Conservation (phyloP, 129 eudicot genomes). For the Flaveria sonorensis region DNA sequence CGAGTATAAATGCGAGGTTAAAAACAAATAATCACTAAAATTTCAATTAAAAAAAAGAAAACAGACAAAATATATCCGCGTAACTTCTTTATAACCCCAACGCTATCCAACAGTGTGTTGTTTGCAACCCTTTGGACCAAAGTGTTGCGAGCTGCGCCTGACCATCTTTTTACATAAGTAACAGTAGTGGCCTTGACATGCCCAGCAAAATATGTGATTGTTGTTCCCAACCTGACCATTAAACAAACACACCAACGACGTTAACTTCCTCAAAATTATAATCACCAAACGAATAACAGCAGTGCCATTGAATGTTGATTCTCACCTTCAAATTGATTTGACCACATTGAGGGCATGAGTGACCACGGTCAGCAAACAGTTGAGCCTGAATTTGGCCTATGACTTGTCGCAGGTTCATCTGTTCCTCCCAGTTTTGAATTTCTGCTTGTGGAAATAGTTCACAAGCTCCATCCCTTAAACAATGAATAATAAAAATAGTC, state of each 20-base stretch:
- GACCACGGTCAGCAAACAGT: slow-evolving; percentile 44
- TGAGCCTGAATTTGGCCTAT: slow-evolving; percentile 52
- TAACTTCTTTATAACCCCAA: background rate
- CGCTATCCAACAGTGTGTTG: slow-evolving; percentile 66
- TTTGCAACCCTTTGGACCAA: slow-evolving; percentile 86
- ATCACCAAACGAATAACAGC: background rate
- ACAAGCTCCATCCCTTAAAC: slow-evolving; percentile 60
- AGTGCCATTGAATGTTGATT: slow-evolving; percentile 12
- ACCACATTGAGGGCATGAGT: slow-evolving; percentile 73
- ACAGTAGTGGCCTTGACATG: slow-evolving; percentile 85
- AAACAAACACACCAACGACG: background rate
- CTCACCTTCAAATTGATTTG: slow-evolving; percentile 71
- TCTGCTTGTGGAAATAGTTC: slow-evolving; percentile 73
- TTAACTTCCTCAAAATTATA: background rate
- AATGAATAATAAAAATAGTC: slow-evolving; percentile 10
- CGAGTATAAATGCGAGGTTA: background rate
- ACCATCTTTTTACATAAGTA: slow-evolving; percentile 69
- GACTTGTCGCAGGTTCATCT: slow-evolving; percentile 53
- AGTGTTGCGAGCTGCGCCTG: slow-evolving; percentile 67
- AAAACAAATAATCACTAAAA: background rate
- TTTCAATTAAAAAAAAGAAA: background rate
- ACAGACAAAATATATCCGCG: background rate
- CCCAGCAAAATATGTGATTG: slow-evolving; percentile 92
- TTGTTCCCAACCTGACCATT: slow-evolving; percentile 68
- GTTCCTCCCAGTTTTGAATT: slow-evolving; percentile 62